Conservation (phyloP, 345 rosid species). For the Euphorbia peplus region DNA sequence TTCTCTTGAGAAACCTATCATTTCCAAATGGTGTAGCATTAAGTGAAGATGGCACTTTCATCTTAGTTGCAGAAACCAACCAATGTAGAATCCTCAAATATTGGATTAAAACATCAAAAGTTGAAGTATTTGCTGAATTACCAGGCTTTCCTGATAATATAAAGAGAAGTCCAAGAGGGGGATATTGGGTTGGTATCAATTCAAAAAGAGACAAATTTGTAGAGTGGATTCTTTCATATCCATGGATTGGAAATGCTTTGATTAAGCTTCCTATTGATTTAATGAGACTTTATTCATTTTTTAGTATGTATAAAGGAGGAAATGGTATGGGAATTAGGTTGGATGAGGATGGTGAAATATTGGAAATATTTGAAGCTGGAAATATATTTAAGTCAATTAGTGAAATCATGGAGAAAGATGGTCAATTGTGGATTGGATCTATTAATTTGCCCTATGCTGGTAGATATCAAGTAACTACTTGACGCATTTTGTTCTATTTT, state of each 20-base stretch:
- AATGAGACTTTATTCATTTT: slow-evolving; percentile 32
- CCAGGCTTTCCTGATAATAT: slow-evolving; percentile 31
- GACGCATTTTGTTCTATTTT: too few species aligned
- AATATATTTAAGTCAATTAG: slow-evolving; percentile 11
- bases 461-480: background rate
- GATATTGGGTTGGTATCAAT: slow-evolving; percentile 37
- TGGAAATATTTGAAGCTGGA: slow-evolving; percentile 29
- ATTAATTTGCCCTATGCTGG: slow-evolving; percentile 13
- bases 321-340: slow-evolving; percentile 62
- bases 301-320: slow-evolving; percentile 42
- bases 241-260: slow-evolving; percentile 49
- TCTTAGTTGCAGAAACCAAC: slow-evolving; percentile 19
- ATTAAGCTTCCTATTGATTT: slow-evolving; percentile 40
- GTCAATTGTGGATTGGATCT: slow-evolving; percentile 20
- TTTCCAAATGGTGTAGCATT: slow-evolving; percentile 29
- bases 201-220: slow-evolving; percentile 41
- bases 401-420: slow-evolving; percentile 18
- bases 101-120: slow-evolving; percentile 12
- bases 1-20: slow-evolving; percentile 10
- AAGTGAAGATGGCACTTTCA: slow-evolving; percentile 17
- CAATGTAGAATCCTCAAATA: slow-evolving; percentile 12
- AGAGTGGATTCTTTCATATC: slow-evolving; percentile 31
- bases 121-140: slow-evolving; percentile 21
- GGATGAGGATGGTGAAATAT: slow-evolving; percentile 51
- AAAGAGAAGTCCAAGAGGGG: slow-evolving; percentile 25